Base-by-base conservation (phyloP, 352 stramenopile genomes). In the Globisporangium heterothallicum region DNA sequence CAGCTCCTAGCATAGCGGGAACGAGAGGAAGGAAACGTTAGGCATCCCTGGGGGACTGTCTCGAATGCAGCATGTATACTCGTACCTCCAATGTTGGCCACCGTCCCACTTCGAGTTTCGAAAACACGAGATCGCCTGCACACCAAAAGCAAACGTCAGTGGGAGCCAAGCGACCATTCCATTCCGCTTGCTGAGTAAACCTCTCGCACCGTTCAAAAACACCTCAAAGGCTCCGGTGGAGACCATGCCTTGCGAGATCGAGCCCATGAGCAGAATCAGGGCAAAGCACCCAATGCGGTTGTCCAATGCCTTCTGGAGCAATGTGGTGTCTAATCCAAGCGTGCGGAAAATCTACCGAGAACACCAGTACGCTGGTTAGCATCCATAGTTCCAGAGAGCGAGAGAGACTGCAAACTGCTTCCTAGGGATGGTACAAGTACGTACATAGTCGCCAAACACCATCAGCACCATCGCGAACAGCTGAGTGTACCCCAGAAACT, bases 171-270 rank as follows among this genome's bases (percentile, higher is more conserved):
- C 13, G n/a, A n/a, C n/a, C n/a, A n/a, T n/a, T n/a, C n/a, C n/a
- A n/a, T n/a, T n/a, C n/a, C n/a, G n/a, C n/a, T n/a, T n/a, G n/a
- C n/a, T n/a, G n/a, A n/a, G n/a, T n/a, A 12, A 48, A 10, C 12
- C 6, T 13, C 10, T 21, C 53, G 14, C 47, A 93, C 82, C 74
- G 48, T 93, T 91, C 38, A 86, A 88, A 54, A 78, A 88, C 26
- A 93, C 77, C 63, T 93, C 82, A 22, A 93, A 93, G 8, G 79
- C 82, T 10, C 82, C 82, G 1, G 79, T 78, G 12, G 82, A 76
- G 40, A 85, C 61, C 45, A 93, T 68, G 16, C 63, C 68, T 49
- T 84, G 80, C 4, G 82, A 82, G 10, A 82, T 30, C 0, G 71
- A 73, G 6, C 82, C 79, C 41, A 91, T 66, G 42, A 87, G 58